A percentile compares a stretch with the other conserved stretches of the same genome.
These are phyloP conservation scores for Gleditsia sinensis DNA, from an alignment of 306 rosid species.

Conservation along the genomic window DNA sequence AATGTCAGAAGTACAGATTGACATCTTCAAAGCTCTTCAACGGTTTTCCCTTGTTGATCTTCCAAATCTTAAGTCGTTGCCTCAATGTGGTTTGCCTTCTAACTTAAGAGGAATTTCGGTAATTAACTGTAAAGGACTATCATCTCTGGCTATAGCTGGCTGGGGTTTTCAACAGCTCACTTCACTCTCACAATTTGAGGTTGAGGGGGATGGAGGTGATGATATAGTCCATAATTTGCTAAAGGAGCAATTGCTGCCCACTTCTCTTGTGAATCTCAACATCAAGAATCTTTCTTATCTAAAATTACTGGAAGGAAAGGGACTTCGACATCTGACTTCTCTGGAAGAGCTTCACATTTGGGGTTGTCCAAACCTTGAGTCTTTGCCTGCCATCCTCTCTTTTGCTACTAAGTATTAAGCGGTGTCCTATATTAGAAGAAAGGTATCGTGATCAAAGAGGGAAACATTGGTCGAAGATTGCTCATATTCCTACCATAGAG, in stretches of 20 bases:
- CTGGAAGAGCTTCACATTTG: background rate
- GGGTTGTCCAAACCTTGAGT: background rate
- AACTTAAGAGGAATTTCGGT: background rate
- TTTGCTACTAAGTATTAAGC: too few species aligned
- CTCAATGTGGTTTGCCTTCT: conserved; percentile 11
- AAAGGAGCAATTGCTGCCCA: background rate
- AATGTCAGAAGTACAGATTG: background rate
- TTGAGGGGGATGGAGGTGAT: background rate
- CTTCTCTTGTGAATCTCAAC: background rate
- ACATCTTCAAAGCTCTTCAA: conserved; percentile 5
- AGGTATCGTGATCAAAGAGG: too few species aligned
- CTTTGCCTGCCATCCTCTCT: too few species aligned
- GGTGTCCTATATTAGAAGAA: too few species aligned
- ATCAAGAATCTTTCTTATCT: background rate
- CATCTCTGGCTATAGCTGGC: too few species aligned
- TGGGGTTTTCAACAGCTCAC: background rate
- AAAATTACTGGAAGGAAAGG: background rate
- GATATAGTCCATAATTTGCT: background rate
- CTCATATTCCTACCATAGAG: too few species aligned
- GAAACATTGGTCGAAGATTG: too few species aligned
- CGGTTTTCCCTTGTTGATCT: background rate
- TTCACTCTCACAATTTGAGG: background rate
- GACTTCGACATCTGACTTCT: conserved; percentile 1
- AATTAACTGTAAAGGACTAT: background rate
- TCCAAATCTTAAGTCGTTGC: conserved; percentile 5